Evolutionary conservation across 768 basidiomycete genomes (phyloP), one percentile per base, ranked within the genome.

Genomic region (Boletus barrowsii): DNA sequence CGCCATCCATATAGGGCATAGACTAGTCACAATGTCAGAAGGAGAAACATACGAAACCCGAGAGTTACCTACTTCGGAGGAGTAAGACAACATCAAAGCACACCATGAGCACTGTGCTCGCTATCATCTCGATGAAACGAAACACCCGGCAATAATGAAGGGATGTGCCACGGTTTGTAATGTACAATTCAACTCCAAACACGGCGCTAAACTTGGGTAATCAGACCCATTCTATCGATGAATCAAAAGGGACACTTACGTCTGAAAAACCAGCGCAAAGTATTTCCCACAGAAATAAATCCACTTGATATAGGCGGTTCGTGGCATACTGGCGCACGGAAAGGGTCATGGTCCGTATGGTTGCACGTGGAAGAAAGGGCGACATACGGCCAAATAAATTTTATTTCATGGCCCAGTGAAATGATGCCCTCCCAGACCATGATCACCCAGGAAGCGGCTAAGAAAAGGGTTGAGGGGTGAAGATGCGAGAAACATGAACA

Each of bases 231-330:
- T 40, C 13, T 8, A 6, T 1, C 17, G 8, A 13, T 5, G 18
- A 42, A 44, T 14, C 17, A 15, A 29, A 29, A 44, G 9, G 1
- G 14, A 18, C 9, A 43, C 14, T 54, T 39, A 65, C 68, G 54
- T 59, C 33, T 65, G 68, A 4, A 53, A 1, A 3, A 11, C n/a
- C 11, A 69, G 11, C 6, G 49, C 55, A 32, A 56, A 49, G 18
- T 63, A 69, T 48, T 54, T 69, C 5, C 54, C 54, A 43, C 67
- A 58, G 17, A 69, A 22, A 43, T 62, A 68, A n/a, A 69, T 10
- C 68, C 65, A 69, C 43, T 69, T 69, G 40, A 63, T 30, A 26
- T 49, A 44, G 2, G 63, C 56, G 10, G 8, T 49, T 4, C 7
- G 8, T 9, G 68, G 41, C 53, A 63, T 61, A 13, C 67, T 68